Percentiles rank a stretch among this genome's conserved stretches.
These are phyloP conservation scores for Apiotrichum laibachii DNA, from an alignment of 1,284 basidiomycete species.

Conservation along the genomic window DNA sequence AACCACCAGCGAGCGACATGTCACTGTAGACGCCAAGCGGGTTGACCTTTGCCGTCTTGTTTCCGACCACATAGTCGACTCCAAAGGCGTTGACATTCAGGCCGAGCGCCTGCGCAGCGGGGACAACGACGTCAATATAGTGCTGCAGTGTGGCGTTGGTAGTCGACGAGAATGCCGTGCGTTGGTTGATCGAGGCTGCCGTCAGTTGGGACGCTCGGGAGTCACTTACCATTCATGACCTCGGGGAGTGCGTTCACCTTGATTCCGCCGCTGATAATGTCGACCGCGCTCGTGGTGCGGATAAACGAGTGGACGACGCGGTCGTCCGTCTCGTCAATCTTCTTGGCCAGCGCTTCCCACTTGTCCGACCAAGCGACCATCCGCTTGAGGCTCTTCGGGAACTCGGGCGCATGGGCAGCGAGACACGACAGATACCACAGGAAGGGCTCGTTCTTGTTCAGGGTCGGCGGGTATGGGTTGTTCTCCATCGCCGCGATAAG, in stretches of 20 bases:
- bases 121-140: conserved; percentile 44
- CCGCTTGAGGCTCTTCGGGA: conserved; percentile 41
- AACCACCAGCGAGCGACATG: too few species aligned
- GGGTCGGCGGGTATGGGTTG: conserved; percentile 42
- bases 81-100: conserved; percentile 45
- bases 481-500: conserved; percentile 46
- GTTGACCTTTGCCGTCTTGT: too few species aligned
- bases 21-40: too few species aligned
- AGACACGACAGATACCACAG: conserved; percentile 55
- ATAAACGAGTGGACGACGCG: conserved; percentile 43
- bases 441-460: conserved; percentile 49
- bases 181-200: conserved; percentile 54
- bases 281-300: conserved; percentile 47
- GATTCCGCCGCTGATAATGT: conserved; percentile 50
- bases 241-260: conserved; percentile 53
- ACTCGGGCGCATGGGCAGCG: conserved; percentile 52
- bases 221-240: conserved; percentile 40
- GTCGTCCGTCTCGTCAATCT: conserved; percentile 38
- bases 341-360: conserved; percentile 51
- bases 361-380: conserved; percentile 42
- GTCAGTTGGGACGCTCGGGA: too few species aligned
- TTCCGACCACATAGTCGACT: conserved; percentile 7
- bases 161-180: conserved; percentile 52
- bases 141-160: conserved; percentile 51
- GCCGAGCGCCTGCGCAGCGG: conserved; percentile 48